A percentile compares a stretch with the other conserved stretches of the same genome.
Evolutionary conservation across 495 filamentous ascomycete species (phyloP).

Genomic region (Zalerion maritima): DNA sequence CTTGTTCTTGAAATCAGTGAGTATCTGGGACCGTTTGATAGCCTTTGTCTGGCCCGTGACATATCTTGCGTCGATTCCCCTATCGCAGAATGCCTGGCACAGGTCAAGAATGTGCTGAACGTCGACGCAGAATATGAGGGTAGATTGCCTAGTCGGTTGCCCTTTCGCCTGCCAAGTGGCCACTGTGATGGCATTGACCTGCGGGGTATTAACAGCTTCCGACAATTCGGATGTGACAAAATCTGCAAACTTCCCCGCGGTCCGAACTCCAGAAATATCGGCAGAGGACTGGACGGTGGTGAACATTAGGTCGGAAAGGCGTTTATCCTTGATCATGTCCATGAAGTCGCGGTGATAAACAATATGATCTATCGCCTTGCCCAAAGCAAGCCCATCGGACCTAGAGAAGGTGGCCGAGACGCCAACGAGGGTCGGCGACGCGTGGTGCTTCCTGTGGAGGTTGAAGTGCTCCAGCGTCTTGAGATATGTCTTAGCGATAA

Average conservation of each 20-base stretch:
- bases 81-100: conserved; percentile 56
- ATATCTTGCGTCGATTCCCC: conserved; percentile 69
- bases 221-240: conserved; percentile 64
- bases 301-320: conserved; percentile 75
- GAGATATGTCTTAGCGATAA: conserved; percentile 70
- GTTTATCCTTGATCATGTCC: conserved; percentile 86
- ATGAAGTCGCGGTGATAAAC: conserved; percentile 96
- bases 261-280: conserved; percentile 54
- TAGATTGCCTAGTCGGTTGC: conserved; percentile 66
- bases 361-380: conserved; percentile 83
- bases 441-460: conserved; percentile 34
- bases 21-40: conserved; percentile 43
- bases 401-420: conserved; percentile 89
- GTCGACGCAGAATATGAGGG: conserved; percentile 87
- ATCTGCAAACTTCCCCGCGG: conserved; percentile 58
- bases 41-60: conserved; percentile 67
- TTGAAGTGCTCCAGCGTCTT: conserved; percentile 59
- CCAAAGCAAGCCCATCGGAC: conserved; percentile 75
- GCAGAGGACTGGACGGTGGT: conserved; percentile 77
- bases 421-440: conserved; percentile 64
- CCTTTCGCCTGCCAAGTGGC: conserved; percentile 65
- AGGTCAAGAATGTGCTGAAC: conserved; percentile 60
- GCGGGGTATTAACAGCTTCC: conserved; percentile 59
- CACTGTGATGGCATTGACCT: conserved; percentile 68
- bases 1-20: conserved; percentile 59